Conservation (phyloP, 371 early-diverging fungal species). For the Rhizopus stolonifer region DNA sequence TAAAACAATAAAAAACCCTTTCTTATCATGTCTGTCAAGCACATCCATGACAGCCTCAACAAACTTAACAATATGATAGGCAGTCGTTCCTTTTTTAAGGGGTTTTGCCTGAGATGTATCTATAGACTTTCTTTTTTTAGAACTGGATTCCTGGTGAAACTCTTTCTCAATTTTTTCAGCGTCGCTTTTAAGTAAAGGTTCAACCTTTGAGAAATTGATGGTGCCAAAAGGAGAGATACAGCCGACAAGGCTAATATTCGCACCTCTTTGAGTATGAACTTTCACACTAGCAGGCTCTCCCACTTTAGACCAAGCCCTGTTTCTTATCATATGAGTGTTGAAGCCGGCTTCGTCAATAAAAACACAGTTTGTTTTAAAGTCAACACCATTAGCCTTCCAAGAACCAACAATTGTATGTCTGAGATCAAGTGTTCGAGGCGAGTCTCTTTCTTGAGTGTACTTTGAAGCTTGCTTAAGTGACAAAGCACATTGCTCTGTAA, state of each 20-base stretch:
- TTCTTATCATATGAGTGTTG: neutral
- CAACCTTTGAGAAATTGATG: too few relatives aligned
- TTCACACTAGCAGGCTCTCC: constrained; percentile 1
- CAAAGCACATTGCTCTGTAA: too few relatives aligned
- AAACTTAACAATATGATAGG: constrained; percentile 15
- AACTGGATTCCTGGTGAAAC: too few relatives aligned
- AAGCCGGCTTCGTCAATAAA: constrained; percentile 2
- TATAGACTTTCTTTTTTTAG: too few relatives aligned
- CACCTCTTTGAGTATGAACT: neutral
- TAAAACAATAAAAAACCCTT: constrained; percentile 1
- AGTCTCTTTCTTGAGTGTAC: constrained; percentile 11
- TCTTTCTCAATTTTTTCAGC: too few relatives aligned
- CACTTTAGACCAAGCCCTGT: constrained; percentile 8
- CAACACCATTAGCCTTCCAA: constrained; percentile 1
- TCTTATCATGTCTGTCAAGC: constrained; percentile 6
- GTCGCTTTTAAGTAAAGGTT: too few relatives aligned
- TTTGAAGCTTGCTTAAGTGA: constrained; percentile 8
- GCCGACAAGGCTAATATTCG: constrained; percentile 2
- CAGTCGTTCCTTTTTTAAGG: constrained; percentile 11
- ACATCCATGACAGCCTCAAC: constrained; percentile 7
- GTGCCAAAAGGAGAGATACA: neutral
- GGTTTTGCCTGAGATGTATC: neutral
- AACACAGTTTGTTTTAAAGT: constrained; percentile 3
- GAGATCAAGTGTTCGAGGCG: constrained; percentile 6
- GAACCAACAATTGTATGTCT: neutral